Evolutionary conservation across 805 yeast genomes (phyloP).

Genomic region (Komagataella pastoris): DNA sequence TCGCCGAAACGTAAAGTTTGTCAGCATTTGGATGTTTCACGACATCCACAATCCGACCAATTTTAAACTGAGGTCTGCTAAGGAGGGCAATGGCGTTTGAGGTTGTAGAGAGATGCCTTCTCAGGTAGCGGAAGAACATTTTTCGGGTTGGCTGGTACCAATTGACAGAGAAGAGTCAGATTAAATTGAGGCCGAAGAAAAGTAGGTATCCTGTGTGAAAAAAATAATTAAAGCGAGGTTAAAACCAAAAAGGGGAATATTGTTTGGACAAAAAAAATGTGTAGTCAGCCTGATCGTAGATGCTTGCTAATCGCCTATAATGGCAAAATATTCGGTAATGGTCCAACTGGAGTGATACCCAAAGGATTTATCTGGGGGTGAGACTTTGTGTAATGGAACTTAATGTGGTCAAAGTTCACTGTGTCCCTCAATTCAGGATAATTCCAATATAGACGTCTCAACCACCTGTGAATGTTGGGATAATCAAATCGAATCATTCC

Average conservation of each 20-base stretch:
- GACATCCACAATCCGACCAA: conserved; percentile 35
- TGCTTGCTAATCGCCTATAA: not conserved
- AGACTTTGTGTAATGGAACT: conserved; percentile 79
- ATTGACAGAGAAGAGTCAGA: not conserved
- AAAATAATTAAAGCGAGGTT: conserved; percentile 1
- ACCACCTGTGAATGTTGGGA: conserved; percentile 71
- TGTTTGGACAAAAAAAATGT: not conserved
- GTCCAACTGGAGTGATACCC: conserved; percentile 82
- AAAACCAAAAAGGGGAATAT: not conserved
- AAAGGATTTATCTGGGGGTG: conserved; percentile 72
- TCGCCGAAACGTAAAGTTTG: conserved; percentile 40
- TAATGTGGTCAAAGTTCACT: conserved; percentile 82
- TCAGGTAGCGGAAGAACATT: not conserved
- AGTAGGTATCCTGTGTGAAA: not conserved
- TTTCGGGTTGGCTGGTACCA: not conserved
- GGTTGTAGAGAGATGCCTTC: not conserved
- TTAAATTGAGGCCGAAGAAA: not conserved
- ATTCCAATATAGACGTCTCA: conserved; percentile 75
- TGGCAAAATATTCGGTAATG: conserved; percentile 61
- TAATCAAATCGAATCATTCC: conserved; percentile 68
- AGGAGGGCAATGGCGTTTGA: not conserved
- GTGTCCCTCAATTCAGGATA: conserved; percentile 61
- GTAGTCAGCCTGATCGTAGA: no score
- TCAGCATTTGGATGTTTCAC: conserved; percentile 43
- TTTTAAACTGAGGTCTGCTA: conserved; percentile 14